phyloP scores from a whole-genome alignment of 768 basidiomycete species.

The Boletus speciosus region DNA sequence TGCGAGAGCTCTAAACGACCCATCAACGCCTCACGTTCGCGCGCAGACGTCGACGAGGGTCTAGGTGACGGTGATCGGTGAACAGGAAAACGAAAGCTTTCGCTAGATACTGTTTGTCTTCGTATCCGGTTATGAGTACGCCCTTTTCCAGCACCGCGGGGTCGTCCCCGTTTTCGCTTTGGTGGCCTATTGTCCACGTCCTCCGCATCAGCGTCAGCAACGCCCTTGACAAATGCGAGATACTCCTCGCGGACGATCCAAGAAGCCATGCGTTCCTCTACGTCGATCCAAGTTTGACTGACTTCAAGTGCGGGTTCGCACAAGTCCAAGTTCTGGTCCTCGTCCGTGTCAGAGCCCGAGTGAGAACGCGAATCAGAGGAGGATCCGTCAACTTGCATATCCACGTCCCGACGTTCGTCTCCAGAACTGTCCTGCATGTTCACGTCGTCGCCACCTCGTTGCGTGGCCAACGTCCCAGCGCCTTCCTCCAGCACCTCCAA shows the following conservation, averaged over 20 bases:
- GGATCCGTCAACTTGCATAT: neutral
- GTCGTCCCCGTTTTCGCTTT: constrained; percentile 14
- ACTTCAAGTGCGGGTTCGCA: constrained; percentile 35
- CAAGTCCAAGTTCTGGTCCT: neutral
- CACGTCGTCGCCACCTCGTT: constrained; percentile 10
- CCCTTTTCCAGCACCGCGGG: neutral
- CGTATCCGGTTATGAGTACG: neutral
- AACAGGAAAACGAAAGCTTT: neutral
- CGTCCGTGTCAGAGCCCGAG: constrained; percentile 1
- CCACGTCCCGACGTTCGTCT: neutral
- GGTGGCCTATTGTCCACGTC: neutral
- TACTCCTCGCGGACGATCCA: constrained; percentile 17
- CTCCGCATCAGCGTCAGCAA: neutral
- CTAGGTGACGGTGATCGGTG: neutral
- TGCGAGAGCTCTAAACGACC: constrained; percentile 27
- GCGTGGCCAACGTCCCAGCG: constrained; percentile 11
- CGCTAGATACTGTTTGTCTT: neutral
- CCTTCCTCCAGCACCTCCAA: constrained; percentile 47
- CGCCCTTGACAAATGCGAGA: neutral
- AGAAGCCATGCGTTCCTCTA: constrained; percentile 33
- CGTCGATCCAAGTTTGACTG: constrained; percentile 34
- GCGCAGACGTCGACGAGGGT: neutral
- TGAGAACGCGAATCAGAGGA: constrained; percentile 28
- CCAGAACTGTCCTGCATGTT: neutral
- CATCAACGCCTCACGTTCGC: constrained; percentile 27